phyloP scores from a whole-genome alignment of 192 early-diverging fungal species.

The Umbelopsis ramanniana region DNA sequence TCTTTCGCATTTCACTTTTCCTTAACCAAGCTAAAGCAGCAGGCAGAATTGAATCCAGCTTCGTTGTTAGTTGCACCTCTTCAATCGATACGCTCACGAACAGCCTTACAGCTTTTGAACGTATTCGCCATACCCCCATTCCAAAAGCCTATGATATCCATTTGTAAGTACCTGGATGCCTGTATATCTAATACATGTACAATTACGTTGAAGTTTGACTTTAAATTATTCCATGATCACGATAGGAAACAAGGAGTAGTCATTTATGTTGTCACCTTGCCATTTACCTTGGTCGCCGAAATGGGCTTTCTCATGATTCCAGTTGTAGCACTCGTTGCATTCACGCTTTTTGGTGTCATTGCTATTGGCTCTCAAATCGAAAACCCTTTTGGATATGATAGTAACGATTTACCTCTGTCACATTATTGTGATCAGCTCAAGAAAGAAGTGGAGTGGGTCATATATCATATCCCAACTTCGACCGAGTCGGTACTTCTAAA shows the following conservation, averaged over 20 bases:
- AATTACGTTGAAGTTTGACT: too few relatives aligned
- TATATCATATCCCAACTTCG: constrained; percentile 39
- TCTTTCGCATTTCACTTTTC: constrained; percentile 49
- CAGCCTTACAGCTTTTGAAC: constrained; percentile 66
- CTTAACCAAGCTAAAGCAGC: constrained; percentile 43
- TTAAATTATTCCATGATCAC: not conserved
- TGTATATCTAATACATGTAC: too few relatives aligned
- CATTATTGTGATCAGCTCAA: constrained; percentile 57
- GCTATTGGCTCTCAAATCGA: constrained; percentile 82
- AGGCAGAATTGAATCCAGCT: constrained; percentile 40
- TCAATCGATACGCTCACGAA: constrained; percentile 59
- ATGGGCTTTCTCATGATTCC: constrained; percentile 61
- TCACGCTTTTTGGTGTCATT: constrained; percentile 77
- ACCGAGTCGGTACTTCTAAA: constrained; percentile 32
- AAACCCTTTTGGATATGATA: constrained; percentile 75
- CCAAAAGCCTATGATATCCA: constrained; percentile 73
- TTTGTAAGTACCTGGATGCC: constrained; percentile 45
- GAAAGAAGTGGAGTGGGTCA: constrained; percentile 58
- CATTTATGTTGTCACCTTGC: constrained; percentile 62
- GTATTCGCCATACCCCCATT: constrained; percentile 71
- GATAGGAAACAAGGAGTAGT: constrained; percentile 64
- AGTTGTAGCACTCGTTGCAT: constrained; percentile 61
- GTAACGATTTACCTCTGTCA: constrained; percentile 59
- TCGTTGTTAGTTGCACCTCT: constrained; percentile 40
- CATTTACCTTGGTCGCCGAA: constrained; percentile 59